Evolutionary conservation across 2,329 filamentous ascomycete genomes (phyloP), one percentile per base, ranked within the genome.

Genomic region (Diaporthe citri): DNA sequence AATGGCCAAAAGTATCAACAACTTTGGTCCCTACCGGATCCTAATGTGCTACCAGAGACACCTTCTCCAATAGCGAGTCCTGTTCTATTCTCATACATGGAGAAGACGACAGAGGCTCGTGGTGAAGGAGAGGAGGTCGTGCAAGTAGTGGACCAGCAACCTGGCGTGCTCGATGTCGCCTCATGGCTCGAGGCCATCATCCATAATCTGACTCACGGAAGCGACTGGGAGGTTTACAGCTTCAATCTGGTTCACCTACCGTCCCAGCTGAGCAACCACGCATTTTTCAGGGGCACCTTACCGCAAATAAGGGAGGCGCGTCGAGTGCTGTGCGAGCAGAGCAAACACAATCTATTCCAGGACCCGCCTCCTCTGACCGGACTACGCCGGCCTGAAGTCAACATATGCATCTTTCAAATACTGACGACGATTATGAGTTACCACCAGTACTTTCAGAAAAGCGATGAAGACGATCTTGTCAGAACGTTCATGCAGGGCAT

Each of bases 151-250:
- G 77, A 75, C 13, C 78, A 78, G 75, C 46, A 83, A 83, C 73
- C 84, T n/a, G 83, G 85, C 2, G 83, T 88, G 10, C 84, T 95
- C 72, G 89, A 91, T 72, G 88, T 93, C 62, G 87, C 88, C 20
- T 83, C 88, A 55, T 98, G 95, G 94, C 87, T 97, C n/a, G 93
- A 96, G 77, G 88, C 92, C 15, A 87, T 97, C 51, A 90, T 95
- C 36, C 88, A 88, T n/a, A 85, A 97, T n/a, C 85, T 97, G 57
- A 91, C 93, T 77, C 89, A 92, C 73, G 93, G 93, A 55, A 90
- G 91, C 64, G 93, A 97, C 76, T 98, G 96, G 96, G 95, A 98
- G 81, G 87, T 97, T 1, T 98, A 97, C 86, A 96, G 95, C 83
- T 98, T 96, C 81, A 90, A 96, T 25, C 87, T 99, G 41, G 94